Evolutionary conservation across 441 rosid genomes (phyloP), one percentile per base, ranked within the genome.

Genomic region (Hura crepitans): DNA sequence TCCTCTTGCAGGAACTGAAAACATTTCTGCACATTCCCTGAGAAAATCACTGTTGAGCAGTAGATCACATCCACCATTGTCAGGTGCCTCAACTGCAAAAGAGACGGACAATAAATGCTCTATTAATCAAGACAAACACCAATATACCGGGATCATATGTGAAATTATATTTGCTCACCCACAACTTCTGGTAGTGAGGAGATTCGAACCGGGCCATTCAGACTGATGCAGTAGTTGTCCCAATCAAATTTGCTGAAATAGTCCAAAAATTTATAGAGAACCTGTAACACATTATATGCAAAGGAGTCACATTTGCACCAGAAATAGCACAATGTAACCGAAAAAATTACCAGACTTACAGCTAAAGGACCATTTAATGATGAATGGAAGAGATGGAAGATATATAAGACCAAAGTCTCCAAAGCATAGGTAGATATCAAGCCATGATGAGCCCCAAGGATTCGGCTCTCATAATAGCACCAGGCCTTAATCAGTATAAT

Each of bases 241-340:
- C 98, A 93, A 72, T 93, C 97, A 71, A 93, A 91, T 81, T 93
- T 91, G 90, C 98, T 91, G 58, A 87, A 91, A 79, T 89, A 89
- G 69, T 89, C 94, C 86, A 91, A 81, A 80, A 91, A 89, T 55
- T 80, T 93, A 71, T 87, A 87, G 51, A 93, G 78, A 37, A 93
- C 98, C 97, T 93, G 74, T 18, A 66, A 71, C 66, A 17, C 22
- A 68, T 47, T 30, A 45, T 12, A 71, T 69, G 75, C 9, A 20
- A 33, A 49, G 43, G 49, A 71, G 61, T 58, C 27, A 37, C 25
- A 33, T 45, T 64, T 37, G 33, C 46, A 57, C 37, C 37, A 56
- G 22, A 42, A 56, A 31, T 18, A n/a, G 39, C 30, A 17, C 58
- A 7, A 33, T 35, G n/a, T 15, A 23, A 33, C n/a, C n/a, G 28